phyloP scores from a whole-genome alignment of 2,329 filamentous ascomycete genomes.

The Aspergillus amoenus region DNA sequence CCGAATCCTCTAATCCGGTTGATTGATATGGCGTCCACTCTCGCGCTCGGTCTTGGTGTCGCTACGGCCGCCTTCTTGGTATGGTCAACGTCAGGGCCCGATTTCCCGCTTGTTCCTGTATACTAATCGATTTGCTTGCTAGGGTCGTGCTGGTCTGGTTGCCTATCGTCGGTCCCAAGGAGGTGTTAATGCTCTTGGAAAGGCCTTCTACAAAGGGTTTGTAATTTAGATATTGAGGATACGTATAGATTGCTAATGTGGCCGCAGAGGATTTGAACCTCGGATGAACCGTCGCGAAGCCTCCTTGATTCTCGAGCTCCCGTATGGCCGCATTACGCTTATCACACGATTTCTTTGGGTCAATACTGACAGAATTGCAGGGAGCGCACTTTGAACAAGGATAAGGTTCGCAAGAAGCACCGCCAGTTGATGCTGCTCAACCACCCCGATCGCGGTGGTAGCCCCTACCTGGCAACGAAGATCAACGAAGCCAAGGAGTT shows the following conservation, averaged over 20 bases:
- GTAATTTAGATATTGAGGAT: conserved; percentile 10
- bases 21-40: conserved; percentile 42
- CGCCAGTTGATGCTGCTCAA: conserved; percentile 95
- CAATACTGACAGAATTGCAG: conserved; percentile 47
- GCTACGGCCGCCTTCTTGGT: conserved; percentile 75
- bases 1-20: not conserved
- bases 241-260: conserved; percentile 12
- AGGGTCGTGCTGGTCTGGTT: conserved; percentile 91
- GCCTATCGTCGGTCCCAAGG: conserved; percentile 77
- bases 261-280: conserved; percentile 73
- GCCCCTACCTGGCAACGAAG: conserved; percentile 94
- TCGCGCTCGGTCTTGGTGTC: conserved; percentile 47
- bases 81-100: conserved; percentile 32
- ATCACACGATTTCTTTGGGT: not conserved
- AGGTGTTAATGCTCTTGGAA: conserved; percentile 72
- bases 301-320: conserved; percentile 82
- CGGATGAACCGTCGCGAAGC: conserved; percentile 94
- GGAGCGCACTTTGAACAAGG: conserved; percentile 83
- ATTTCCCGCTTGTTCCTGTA: not conserved
- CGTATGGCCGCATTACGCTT: conserved; percentile 55
- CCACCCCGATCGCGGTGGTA: conserved; percentile 95
- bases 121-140: conserved; percentile 20
- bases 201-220: conserved; percentile 88
- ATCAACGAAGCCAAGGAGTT: conserved; percentile 98
- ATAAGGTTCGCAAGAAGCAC: conserved; percentile 93